Evolutionary conservation across 2,329 filamentous ascomycete genomes (phyloP), one percentile per base, ranked within the genome.

Genomic region (Botrytis fragariae): DNA sequence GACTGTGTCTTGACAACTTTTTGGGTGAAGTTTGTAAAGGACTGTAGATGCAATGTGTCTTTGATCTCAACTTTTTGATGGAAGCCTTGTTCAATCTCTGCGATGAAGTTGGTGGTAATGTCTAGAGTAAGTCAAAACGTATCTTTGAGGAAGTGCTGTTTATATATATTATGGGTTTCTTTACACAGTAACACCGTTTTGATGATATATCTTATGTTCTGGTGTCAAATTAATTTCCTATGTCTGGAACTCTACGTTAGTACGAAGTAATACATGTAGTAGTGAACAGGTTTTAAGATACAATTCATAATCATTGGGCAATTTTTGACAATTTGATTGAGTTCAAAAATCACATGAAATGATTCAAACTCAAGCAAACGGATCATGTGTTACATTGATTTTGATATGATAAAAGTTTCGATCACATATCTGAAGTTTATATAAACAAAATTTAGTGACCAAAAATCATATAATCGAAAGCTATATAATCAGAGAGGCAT

Each of bases 231-330:
- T 7, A 0, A 6, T 16, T 5, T 7, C 25, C 4, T 48, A 25
- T n/a, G 3, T n/a, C 25, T 54, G 12, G 14, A 6, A 54, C 1
- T 1, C 5, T 7, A 51, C n/a, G 2, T 51, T n/a, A 16, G 25
- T n/a, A 54, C 0, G 12, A 16, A 54, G 9, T n/a, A n/a, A 0
- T n/a, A 7, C 1, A 16, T n/a, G 48, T 16, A 1, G 12, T 0
- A 16, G 5, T n/a, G 0, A 54, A 54, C n/a, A 22, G 10, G 25
- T 14, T 14, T 51, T 10, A 48, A 4, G 0, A 51, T 3, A n/a
- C 5, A n/a, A 5, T 12, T 0, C 2, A 14, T 22, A 14, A n/a
- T 22, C 14, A 51, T 51, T 48, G 7, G 4, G 25, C 3, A 10
- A 48, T 8, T 48, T 48, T 48, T 20, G 1, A 25, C 45, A 48